phyloP scores from a whole-genome alignment of 2,329 filamentous ascomycete species.

The Sporothrix dimorphospora region DNA sequence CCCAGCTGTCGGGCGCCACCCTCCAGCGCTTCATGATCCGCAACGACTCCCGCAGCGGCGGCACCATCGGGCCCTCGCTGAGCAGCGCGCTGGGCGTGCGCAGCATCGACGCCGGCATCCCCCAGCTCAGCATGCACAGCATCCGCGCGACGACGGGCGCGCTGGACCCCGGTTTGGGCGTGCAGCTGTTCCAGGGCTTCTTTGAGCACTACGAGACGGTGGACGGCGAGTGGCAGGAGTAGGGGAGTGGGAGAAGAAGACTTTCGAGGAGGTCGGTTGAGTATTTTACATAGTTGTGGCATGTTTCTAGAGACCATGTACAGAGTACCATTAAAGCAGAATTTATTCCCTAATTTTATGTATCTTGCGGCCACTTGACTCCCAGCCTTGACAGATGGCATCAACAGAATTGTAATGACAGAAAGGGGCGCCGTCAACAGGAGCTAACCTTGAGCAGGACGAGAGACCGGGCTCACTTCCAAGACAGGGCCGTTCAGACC shows the following conservation, averaged over 20 bases:
- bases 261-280: background rate
- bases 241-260: background rate
- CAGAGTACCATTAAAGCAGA: background rate
- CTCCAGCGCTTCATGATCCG: slow-evolving; percentile 93
- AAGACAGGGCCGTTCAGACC: background rate
- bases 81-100: slow-evolving; percentile 78
- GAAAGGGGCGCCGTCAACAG: background rate
- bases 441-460: background rate
- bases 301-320: background rate
- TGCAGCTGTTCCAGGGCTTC: slow-evolving; percentile 87
- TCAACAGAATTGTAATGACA: slow-evolving; percentile 13
- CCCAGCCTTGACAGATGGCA: background rate
- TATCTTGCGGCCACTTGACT: background rate
- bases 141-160: slow-evolving; percentile 86
- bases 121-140: slow-evolving; percentile 92
- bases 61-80: slow-evolving; percentile 93
- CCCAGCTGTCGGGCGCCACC: slow-evolving; percentile 69
- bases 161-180: slow-evolving; percentile 83
- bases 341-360: background rate
- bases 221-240: slow-evolving; percentile 70
- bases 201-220: slow-evolving; percentile 84
- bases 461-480: background rate
- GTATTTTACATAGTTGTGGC: slow-evolving; percentile 1
- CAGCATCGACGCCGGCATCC: slow-evolving; percentile 84
- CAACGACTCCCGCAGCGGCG: slow-evolving; percentile 86